phyloP scores from a whole-genome alignment of 345 rosid genomes.

The Arabidopsis suecica region DNA sequence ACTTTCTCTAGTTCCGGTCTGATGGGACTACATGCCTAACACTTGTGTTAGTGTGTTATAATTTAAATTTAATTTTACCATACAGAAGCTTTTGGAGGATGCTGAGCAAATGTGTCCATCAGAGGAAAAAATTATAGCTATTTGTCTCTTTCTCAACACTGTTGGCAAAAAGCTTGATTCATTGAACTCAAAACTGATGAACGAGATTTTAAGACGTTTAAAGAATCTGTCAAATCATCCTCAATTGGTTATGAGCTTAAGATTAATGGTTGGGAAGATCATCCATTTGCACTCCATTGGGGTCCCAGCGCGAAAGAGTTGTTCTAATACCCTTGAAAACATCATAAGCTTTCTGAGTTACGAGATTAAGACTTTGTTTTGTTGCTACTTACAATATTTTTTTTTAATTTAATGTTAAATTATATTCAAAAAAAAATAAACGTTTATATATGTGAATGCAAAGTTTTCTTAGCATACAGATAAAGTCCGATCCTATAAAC shows the following conservation, averaged over 20 bases:
- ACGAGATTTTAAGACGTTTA: constrained; percentile 54
- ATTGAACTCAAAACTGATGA: constrained; percentile 46
- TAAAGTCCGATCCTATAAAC: no score
- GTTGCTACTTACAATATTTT: no score
- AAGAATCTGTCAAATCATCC: constrained; percentile 54
- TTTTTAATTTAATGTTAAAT: no score
- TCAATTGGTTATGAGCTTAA: constrained; percentile 52
- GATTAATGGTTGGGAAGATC: constrained; percentile 64
- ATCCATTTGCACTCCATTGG: constrained; percentile 55
- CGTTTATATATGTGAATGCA: no score
- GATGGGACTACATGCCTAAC: no score
- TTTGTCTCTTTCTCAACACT: constrained; percentile 63
- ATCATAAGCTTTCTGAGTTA: no score
- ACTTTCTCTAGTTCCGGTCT: no score
- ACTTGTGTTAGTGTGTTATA: background rate
- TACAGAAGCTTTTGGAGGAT: constrained; percentile 65
- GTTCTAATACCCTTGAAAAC: no score
- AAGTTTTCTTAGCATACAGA: no score
- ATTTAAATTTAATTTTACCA: background rate
- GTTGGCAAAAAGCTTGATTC: constrained; percentile 70
- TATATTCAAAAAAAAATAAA: no score
- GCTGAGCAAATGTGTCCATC: constrained; percentile 62
- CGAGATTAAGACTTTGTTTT: no score
- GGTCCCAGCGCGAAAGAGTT: constrained; percentile 6
- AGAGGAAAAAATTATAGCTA: constrained; percentile 77